Evolutionary conservation across 148 eudicot species (phyloP).

Genomic region (Agrostemma githago): DNA sequence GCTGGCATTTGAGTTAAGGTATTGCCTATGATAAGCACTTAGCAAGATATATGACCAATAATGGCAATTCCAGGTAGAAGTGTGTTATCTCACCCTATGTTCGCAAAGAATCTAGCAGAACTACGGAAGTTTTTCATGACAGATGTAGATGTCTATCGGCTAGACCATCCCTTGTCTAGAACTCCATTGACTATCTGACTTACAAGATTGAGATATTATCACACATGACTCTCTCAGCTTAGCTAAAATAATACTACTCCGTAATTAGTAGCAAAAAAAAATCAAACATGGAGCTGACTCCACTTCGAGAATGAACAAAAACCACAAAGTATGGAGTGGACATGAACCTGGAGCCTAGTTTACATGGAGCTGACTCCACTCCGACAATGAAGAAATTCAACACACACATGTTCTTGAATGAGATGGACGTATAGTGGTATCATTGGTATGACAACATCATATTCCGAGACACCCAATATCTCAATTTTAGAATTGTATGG

Average conservation of each 20-base stretch:
- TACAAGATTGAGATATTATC: no score
- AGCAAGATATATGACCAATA: not conserved
- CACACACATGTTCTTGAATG: not conserved
- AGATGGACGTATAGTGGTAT: not conserved
- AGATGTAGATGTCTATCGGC: not conserved
- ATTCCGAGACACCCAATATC: not conserved
- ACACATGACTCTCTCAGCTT: no score
- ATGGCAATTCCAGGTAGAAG: not conserved
- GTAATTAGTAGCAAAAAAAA: not conserved
- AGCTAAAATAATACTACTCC: no score
- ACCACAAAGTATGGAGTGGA: not conserved
- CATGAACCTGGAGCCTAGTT: not conserved
- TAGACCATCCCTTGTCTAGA: no score
- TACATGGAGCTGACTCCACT: not conserved
- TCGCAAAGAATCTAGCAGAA: not conserved
- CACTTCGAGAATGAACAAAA: not conserved
- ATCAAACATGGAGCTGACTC: not conserved
- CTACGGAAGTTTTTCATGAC: not conserved
- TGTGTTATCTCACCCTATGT: not conserved
- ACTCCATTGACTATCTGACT: no score
- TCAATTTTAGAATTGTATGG: not conserved
- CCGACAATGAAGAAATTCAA: not conserved
- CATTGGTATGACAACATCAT: not conserved
- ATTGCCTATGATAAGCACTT: no score
- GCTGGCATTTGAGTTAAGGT: not conserved